Evolutionary conservation across 1,139 yeast genomes (phyloP).

Genomic region (Yamadazyma trypodendri): DNA sequence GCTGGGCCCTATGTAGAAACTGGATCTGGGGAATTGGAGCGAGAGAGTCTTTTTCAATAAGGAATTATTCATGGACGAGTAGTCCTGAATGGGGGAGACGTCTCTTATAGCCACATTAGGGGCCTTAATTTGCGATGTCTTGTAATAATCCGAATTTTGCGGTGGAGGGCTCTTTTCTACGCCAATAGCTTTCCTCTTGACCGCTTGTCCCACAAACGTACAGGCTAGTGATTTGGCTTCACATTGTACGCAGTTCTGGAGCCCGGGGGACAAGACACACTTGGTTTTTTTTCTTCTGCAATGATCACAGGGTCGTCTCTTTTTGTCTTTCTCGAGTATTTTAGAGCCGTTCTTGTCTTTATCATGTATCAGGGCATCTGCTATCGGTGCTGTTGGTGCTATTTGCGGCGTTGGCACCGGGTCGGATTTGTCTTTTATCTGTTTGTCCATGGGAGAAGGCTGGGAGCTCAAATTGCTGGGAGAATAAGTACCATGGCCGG

Average conservation of each 20-base stretch:
- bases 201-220: conserved; percentile 44
- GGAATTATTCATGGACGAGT: conserved; percentile 51
- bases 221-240: conserved; percentile 67
- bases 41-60: conserved; percentile 43
- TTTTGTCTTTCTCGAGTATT: conserved; percentile 1
- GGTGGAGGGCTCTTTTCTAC: conserved; percentile 16
- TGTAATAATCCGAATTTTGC: neutral
- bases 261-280: conserved; percentile 60
- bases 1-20: conserved; percentile 75
- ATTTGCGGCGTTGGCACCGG: conserved; percentile 4
- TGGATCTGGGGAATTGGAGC: conserved; percentile 70
- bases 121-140: conserved; percentile 28
- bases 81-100: conserved; percentile 54
- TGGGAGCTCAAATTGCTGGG: conserved; percentile 1
- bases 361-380: neutral
- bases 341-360: neutral
- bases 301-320: conserved; percentile 60
- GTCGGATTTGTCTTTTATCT: conserved; percentile 1
- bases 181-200: conserved; percentile 30
- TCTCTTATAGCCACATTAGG: conserved; percentile 58
- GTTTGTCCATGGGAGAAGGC: conserved; percentile 1
- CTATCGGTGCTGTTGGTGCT: neutral
- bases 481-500: conserved; percentile 2
- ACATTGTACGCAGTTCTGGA: conserved; percentile 64
- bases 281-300: conserved; percentile 65